A percentile compares a stretch with the other conserved stretches of the same genome.
These are phyloP conservation scores for Blastomyces gilchristii DNA, from an alignment of 2,329 filamentous ascomycete genomes.

Conservation along the genomic window DNA sequence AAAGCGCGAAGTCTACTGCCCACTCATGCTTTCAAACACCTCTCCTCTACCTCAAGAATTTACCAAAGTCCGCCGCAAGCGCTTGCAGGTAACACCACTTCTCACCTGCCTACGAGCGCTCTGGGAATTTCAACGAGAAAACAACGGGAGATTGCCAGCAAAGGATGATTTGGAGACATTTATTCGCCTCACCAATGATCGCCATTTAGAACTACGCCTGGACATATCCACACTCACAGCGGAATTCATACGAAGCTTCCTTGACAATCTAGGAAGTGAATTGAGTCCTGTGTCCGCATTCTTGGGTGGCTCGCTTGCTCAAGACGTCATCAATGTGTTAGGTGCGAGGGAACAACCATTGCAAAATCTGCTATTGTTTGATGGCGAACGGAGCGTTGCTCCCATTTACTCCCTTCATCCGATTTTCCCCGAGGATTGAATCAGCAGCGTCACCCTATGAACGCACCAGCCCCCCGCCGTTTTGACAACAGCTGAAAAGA, in stretches of 20 bases:
- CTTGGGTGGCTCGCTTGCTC: constrained; percentile 78
- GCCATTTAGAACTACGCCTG: constrained; percentile 63
- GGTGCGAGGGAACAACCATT: constrained; percentile 86
- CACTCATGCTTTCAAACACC: constrained; percentile 73
- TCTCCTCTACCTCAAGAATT: constrained; percentile 63
- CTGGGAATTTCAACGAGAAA: constrained; percentile 68
- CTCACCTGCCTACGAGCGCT: constrained; percentile 79
- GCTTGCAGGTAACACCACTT: constrained; percentile 66
- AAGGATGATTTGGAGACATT: constrained; percentile 62
- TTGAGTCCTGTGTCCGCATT: constrained; percentile 80
- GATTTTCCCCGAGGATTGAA: constrained; percentile 32
- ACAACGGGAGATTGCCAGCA: constrained; percentile 46
- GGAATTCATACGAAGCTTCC: constrained; percentile 69
- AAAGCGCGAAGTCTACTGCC: constrained; percentile 83
- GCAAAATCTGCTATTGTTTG: constrained; percentile 88
- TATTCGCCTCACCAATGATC: constrained; percentile 64
- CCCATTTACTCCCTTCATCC: constrained; percentile 76
- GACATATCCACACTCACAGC: constrained; percentile 57
- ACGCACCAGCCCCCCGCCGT: background rate
- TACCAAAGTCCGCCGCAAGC: constrained; percentile 57
- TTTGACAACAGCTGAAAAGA: background rate
- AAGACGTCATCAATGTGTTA: constrained; percentile 95
- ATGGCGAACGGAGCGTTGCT: constrained; percentile 69
- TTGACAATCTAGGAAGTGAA: constrained; percentile 77
- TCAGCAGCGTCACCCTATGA: background rate